Base-by-base conservation (phyloP, 306 rosid species). In the Luffa aegyptiaca region DNA sequence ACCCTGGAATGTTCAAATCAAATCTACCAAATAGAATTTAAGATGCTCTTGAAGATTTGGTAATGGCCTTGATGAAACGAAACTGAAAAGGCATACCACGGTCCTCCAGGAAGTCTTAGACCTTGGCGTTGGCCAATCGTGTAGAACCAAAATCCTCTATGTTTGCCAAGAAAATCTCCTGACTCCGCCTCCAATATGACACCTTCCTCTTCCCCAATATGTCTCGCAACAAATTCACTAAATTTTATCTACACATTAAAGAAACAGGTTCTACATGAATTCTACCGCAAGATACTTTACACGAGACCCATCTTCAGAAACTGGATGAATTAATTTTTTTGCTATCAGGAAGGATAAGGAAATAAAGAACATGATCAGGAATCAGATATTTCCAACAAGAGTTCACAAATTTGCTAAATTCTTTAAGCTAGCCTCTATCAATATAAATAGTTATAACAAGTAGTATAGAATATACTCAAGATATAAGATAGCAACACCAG, bases 61-160 rank as follows among this genome's bases (percentile, higher is more conserved):
- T 6, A 55, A 63, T 5, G 26, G 46, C 58, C 26, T 35, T 10
- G 44, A 70, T 4, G 58, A 71, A n/a, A 64, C 5, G 33, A 42
- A 42, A 51, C 42, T 66, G 37, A 83, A 68, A 72, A 78, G 83
- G 80, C 88, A 80, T 78, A 92, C 97, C 98, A 94, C 79, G 98
- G 97, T 81, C 98, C 98, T 77, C 97, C 97, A 39, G 97, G 90
- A 77, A 92, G 90, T 42, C 93, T 87, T 44, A 95, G 78, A 79
- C 98, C 98, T 83, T 95, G 97, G 72, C 98, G 96, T 85, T 95
- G 98, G 82, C 97, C 98, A 70, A 89, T 90, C 49, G 97, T 95
- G 84, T 95, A 90, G 88, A 95, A 95, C 98, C 98, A 92, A 80
- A 95, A 92, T 36, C 98, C 98, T 17, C 85, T 77, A 87, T 92